Base-by-base conservation (phyloP, 768 basidiomycete genomes). In the Mycena galericulata region DNA sequence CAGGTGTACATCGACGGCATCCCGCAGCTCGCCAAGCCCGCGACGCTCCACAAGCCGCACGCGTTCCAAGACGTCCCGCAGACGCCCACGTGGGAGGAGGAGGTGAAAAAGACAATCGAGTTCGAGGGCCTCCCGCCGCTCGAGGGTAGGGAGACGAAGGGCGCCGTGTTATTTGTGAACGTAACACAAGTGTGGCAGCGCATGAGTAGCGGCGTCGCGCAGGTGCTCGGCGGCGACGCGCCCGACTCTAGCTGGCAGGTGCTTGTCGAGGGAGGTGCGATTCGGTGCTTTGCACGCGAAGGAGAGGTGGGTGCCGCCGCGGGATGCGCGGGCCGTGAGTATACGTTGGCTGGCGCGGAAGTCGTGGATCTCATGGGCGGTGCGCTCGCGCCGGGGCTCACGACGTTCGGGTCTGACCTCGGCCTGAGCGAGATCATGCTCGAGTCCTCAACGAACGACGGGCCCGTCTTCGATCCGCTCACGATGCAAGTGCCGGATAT, bases 1-100 rank as follows among this genome's bases (percentile, higher is more conserved):
- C 94, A 96, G 73, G 93, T 95, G 0, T 94, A 86, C 77, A 90
- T 96, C 61, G 95, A 97, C 71, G 95, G 95, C 14, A 91, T 96
- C 62, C 76, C 89, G 0, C 95, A 96, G 76, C 74, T 84, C 57
- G 73, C 6, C 27, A 75, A 3, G 22, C 80, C 89, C 0, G 66
- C 79, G 40, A 64, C 77, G 1, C 57, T 80, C 2, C 58, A 68
- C 7, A 93, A 93, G 75, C 84, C 87, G 0, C 65, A 72, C 0
- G 72, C 75, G 1, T 82, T 86, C 54, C 92, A 94, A 70, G 56
- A 78, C 17, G 79, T 84, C 0, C 91, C 92, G 2, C 62, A 75
- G 20, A 81, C 80, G 2, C 92, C 92, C 0, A 81, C 87, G 65
- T 95, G 86, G 75, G 86, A 89, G 36, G 77, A 82, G 30, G 94